Evolutionary conservation across 176 grass and related monocot species (phyloP).

Genomic region (Microstegium vimineum): DNA sequence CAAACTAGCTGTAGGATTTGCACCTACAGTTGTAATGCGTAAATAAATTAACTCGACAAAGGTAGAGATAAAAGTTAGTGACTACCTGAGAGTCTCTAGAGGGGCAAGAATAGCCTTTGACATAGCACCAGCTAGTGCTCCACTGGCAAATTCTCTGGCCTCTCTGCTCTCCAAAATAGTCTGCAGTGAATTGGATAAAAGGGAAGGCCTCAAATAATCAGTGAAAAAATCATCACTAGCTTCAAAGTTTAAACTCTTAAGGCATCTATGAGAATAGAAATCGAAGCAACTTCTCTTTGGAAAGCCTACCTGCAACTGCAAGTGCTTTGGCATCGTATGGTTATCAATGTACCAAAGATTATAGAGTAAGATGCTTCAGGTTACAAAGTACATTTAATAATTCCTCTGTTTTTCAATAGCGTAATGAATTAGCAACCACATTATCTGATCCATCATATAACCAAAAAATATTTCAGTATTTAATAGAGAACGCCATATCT

Average conservation of each 20-base stretch:
- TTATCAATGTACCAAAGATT: neutral
- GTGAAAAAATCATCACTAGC: constrained; percentile 8
- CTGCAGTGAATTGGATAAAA: constrained; percentile 21
- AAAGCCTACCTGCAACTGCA: constrained; percentile 1
- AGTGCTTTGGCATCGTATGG: neutral
- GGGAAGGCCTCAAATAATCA: neutral
- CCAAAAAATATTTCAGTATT: neutral
- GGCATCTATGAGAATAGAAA: neutral
- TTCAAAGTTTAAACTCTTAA: neutral
- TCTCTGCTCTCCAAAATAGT: constrained; percentile 52
- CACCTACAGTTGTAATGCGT: neutral
- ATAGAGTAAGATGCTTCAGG: neutral
- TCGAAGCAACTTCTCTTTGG: neutral
- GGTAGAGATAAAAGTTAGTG: neutral
- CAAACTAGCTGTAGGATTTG: neutral
- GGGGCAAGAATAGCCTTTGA: constrained; percentile 88
- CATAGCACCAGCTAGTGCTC: constrained; percentile 84
- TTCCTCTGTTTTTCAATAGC: neutral
- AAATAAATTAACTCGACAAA: neutral
- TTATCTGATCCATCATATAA: neutral
- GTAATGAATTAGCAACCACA: neutral
- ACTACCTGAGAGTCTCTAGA: constrained; percentile 76
- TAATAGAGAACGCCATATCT: neutral
- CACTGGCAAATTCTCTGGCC: constrained; percentile 70
- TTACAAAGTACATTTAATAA: neutral